Percentiles rank a stretch among this genome's conserved stretches.
Conservation (phyloP, 148 eudicot genomes). For the Fagopyrum homotropicum region DNA sequence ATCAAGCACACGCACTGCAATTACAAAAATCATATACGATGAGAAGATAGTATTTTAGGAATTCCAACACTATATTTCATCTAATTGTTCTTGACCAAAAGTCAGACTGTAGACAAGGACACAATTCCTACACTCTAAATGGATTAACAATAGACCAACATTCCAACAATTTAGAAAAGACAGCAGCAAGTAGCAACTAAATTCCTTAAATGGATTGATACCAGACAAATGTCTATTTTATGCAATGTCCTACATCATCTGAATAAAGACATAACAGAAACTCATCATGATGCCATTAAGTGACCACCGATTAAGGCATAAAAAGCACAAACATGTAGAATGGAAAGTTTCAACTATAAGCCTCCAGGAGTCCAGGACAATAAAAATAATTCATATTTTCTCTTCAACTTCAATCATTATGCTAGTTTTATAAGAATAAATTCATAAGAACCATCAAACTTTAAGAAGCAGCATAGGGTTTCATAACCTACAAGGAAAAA, state of each 20-base stretch:
- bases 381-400: background rate
- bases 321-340: background rate
- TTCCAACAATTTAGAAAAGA: background rate
- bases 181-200: background rate
- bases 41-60: background rate
- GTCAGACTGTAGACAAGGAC: background rate
- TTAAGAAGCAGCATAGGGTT: background rate
- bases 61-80: background rate
- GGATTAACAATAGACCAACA: background rate
- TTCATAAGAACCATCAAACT: background rate
- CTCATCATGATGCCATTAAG: background rate
- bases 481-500: conserved; percentile 90
- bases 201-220: background rate
- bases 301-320: background rate
- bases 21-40: background rate
- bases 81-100: background rate
- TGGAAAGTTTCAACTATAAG: background rate
- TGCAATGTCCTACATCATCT: background rate
- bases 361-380: background rate
- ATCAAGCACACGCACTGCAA: background rate
- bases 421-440: background rate
- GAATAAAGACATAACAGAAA: background rate
- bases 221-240: background rate
- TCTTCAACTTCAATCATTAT: conserved; percentile 1
- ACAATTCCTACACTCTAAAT: background rate